Base-by-base conservation (phyloP, 2,329 filamentous ascomycete genomes). In the Ophiostoma sp. region DNA sequence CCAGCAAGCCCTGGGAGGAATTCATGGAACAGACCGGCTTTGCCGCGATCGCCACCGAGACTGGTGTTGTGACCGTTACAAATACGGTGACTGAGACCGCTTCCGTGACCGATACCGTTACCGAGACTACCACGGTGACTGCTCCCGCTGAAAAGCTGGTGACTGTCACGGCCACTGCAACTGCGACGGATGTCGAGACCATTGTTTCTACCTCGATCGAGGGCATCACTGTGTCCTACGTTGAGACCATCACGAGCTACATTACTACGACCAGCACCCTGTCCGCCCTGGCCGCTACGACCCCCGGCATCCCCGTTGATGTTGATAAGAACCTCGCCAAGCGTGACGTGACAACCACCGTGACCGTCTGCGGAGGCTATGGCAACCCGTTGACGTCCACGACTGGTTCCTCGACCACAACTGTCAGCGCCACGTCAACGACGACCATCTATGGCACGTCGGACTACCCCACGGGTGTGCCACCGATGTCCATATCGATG, bases 331-430 rank as follows among this genome's bases (percentile, higher is more conserved):
- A 22, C 9, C 19, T 39, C 31, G 33, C 28, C 5, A 39, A 42
- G 48, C 61, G 61, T 33, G 48, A 39, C 61, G 15, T 72, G 31
- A 72, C 70, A 2, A 36, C 31, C 31, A 72, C 70, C 33, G 70
- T 72, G 61, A 72, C 70, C 15, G 50, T 72, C 59, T 57, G 48
- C 61, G 61, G 55, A 22, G 61, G 55, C 59, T 57, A 61, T 59
- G 69, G 45, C 59, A 57, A 39, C 59, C 59, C 61, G 42, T 28
- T 28, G 59, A 50, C 70, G 59, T 64, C 70, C 28, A 63, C 70
- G 8, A 36, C 8, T 39, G 42, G 45, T 9, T 25, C 45, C 5
- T 71, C 42, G 11, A 71, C 70, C 39, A 52, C 59, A 15, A 71
- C 69, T 2, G 57, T 48, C 9, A 52, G 42, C 59, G 39, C 70